Evolutionary conservation across 768 basidiomycete genomes (phyloP).

Genomic region (Auricularia cornea): DNA sequence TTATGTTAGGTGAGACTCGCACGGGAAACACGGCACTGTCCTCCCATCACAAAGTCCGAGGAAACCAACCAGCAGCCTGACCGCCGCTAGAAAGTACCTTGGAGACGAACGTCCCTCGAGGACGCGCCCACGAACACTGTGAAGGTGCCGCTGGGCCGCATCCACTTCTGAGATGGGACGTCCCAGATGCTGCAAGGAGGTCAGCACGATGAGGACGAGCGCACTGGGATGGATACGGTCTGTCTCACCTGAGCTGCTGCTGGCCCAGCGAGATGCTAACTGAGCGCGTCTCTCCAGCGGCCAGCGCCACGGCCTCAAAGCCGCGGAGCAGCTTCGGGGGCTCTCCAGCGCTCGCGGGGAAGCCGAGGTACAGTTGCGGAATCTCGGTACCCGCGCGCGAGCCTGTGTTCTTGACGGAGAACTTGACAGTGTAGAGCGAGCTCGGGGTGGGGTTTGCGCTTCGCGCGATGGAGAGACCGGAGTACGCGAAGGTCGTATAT

Average conservation of each 20-base stretch:
- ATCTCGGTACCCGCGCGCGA: conserved; percentile 42
- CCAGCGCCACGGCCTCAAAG: conserved; percentile 40
- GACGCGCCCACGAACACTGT: conserved; percentile 46
- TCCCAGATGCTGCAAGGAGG: conserved; percentile 38
- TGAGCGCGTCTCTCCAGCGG: conserved; percentile 26
- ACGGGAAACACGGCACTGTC: too few species aligned
- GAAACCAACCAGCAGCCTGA: neutral
- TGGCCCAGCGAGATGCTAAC: conserved; percentile 31
- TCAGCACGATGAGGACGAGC: too few species aligned
- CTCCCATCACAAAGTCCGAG: neutral
- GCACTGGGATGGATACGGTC: conserved; percentile 10
- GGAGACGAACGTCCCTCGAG: conserved; percentile 37
- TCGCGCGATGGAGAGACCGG: conserved; percentile 33
- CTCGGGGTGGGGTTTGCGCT: conserved; percentile 15
- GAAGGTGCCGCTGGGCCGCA: conserved; percentile 43
- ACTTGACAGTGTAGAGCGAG: conserved; percentile 22
- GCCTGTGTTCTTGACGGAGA: conserved; percentile 43
- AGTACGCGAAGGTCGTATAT: conserved; percentile 66
- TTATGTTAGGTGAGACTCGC: too few species aligned
- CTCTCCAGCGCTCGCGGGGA: conserved; percentile 37
- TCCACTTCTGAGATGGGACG: conserved; percentile 41
- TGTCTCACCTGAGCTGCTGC: conserved; percentile 37
- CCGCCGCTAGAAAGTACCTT: neutral
- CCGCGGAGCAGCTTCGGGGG: conserved; percentile 43
- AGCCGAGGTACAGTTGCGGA: conserved; percentile 46